Evolutionary conservation across 2,329 filamentous ascomycete species (phyloP), one percentile per base, ranked within the genome.

Genomic region (Orbilia oligospora): DNA sequence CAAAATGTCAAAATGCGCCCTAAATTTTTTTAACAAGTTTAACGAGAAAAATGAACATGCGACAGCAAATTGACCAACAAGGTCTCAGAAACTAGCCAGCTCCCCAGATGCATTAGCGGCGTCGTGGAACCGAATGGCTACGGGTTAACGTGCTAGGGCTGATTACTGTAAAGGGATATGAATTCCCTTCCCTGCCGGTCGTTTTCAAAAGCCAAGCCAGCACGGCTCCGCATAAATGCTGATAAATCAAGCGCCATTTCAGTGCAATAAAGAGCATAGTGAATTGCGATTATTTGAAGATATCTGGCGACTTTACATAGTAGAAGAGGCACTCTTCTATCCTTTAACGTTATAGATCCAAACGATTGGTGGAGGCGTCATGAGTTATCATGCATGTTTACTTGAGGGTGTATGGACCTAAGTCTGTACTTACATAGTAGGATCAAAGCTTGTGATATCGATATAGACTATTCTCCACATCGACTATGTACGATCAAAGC

Each of bases 201-300:
- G 1, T 56, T 30, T 66, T 44, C 49, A 41, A 22, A 10, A 14
- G 49, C 48, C 27, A 69, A 67, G 33, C 48, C 55, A 46, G 72
- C 18, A 48, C 27, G 20, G 55, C n/a, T 48, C 8, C 20, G 36
- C 56, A 66, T 65, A 16, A 55, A n/a, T 77, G 73, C 73, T 77
- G 73, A 77, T 77, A 77, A 77, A 77, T 77, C 73, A 77, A 71
- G 58, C 22, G 69, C 58, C 58, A 66, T 64, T 65, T 53, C 9
- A 36, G 49, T 30, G 22, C 12, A 41, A 30, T n/a, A 30, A 6
- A 30, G 5, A n/a, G 38, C 1, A 41, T 22, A 24, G 58, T 20
- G 56, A 56, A 72, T 72, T 72, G 69, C 58, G 55, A 71, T 24
- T 61, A 36, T 61, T 61, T 41, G 56, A 44, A 18, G 4, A 36